Conservation (phyloP, 2,329 filamentous ascomycete genomes). For the Pseudogymnoascus sp. region DNA sequence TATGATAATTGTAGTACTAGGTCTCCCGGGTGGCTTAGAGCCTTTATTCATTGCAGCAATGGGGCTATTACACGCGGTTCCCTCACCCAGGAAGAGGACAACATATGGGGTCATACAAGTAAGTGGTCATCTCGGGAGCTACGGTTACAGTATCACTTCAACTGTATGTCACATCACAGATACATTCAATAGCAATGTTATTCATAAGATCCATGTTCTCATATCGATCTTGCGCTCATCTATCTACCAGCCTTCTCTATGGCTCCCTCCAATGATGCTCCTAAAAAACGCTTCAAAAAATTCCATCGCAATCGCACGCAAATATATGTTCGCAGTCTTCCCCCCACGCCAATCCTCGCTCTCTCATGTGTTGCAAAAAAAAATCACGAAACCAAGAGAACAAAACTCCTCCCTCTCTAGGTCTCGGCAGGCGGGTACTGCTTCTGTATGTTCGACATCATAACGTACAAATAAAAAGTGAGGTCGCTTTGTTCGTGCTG, state of each 20-base stretch:
- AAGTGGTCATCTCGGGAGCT: neutral
- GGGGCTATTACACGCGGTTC: neutral
- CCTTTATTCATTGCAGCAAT: neutral
- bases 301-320: neutral
- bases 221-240: constrained; percentile 9
- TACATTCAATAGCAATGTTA: neutral
- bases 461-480: constrained; percentile 3
- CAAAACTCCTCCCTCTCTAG: neutral
- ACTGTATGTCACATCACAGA: neutral
- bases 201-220: constrained; percentile 8
- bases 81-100: neutral
- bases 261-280: constrained; percentile 1
- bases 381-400: neutral
- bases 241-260: constrained; percentile 8
- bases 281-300: constrained; percentile 3
- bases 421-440: neutral
- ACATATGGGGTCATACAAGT: neutral
- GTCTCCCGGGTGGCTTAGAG: neutral
- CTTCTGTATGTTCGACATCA: constrained; percentile 5
- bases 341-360: neutral
- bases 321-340: neutral
- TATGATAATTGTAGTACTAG: neutral
- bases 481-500: neutral
- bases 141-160: neutral
- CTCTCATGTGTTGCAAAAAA: neutral